Evolutionary conservation across 2,329 filamentous ascomycete genomes (phyloP).

Genomic region (Fusarium pseudocircinatum): DNA sequence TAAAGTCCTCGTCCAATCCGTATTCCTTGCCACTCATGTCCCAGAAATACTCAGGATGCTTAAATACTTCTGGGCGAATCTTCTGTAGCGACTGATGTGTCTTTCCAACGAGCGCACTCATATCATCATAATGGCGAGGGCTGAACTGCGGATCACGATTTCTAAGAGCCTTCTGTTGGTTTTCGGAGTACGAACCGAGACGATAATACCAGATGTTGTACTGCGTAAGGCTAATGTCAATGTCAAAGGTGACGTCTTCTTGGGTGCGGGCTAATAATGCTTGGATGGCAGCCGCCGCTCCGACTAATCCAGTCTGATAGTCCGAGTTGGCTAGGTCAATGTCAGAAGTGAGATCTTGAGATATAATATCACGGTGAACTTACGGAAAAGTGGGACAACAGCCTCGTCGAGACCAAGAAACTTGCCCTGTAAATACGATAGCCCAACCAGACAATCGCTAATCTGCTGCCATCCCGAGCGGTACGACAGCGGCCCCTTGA

Average conservation of each 20-base stretch:
- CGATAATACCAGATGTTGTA: slow-evolving; percentile 1
- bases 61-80: not conserved
- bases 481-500: not conserved
- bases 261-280: not conserved
- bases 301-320: not conserved
- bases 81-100: not conserved
- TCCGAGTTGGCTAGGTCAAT: not conserved
- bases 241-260: not conserved
- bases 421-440: not conserved
- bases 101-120: not conserved
- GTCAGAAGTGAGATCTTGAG: not conserved
- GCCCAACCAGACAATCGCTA: not conserved
- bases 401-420: not conserved
- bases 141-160: not conserved
- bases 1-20: not conserved
- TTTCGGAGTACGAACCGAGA: not conserved
- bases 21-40: not conserved
- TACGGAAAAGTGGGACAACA: not conserved
- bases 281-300: not conserved
- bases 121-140: not conserved
- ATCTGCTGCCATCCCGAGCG: not conserved
- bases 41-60: not conserved
- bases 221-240: not conserved
- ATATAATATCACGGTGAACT: not conserved
- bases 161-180: not conserved